Percentiles rank a stretch among this genome's conserved stretches.
Conservation (phyloP, 2,329 filamentous ascomycete species). For the Talaromyces sp. region DNA sequence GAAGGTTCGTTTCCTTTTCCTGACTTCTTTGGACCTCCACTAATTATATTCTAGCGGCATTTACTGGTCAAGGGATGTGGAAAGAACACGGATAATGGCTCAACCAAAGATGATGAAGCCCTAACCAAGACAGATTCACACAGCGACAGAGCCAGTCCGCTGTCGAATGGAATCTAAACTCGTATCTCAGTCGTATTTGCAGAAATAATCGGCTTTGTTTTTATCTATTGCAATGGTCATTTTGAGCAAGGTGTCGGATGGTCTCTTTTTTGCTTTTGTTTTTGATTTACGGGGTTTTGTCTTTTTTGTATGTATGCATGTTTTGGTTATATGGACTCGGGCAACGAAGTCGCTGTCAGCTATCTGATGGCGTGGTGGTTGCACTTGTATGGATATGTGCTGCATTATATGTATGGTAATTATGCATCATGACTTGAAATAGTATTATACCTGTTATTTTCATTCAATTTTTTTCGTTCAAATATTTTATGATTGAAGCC, state of each 20-base stretch:
- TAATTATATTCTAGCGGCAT: constrained; percentile 50
- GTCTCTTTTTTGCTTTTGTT: background rate
- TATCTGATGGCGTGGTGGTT: background rate
- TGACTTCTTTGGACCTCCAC: background rate
- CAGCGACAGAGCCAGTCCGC: constrained; percentile 13
- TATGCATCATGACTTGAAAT: background rate
- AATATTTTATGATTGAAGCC: background rate
- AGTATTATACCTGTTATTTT: background rate
- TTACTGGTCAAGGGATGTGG: constrained; percentile 65
- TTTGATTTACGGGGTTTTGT: background rate
- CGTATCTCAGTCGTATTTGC: background rate
- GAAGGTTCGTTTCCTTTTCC: constrained; percentile 61
- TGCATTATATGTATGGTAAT: background rate
- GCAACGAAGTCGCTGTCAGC: background rate
- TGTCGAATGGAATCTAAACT: constrained; percentile 5
- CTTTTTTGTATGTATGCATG: constrained; percentile 4
- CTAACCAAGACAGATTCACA: constrained; percentile 12
- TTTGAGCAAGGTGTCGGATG: constrained; percentile 2
- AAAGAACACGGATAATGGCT: constrained; percentile 33
- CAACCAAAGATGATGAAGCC: constrained; percentile 12
- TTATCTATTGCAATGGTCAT: background rate
- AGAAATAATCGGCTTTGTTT: constrained; percentile 1
- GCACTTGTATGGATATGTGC: background rate
- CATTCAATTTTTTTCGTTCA: background rate
- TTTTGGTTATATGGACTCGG: background rate